Evolutionary conservation across 805 yeast genomes (phyloP).

Genomic region (Wickerhamiella sergipiensis): DNA sequence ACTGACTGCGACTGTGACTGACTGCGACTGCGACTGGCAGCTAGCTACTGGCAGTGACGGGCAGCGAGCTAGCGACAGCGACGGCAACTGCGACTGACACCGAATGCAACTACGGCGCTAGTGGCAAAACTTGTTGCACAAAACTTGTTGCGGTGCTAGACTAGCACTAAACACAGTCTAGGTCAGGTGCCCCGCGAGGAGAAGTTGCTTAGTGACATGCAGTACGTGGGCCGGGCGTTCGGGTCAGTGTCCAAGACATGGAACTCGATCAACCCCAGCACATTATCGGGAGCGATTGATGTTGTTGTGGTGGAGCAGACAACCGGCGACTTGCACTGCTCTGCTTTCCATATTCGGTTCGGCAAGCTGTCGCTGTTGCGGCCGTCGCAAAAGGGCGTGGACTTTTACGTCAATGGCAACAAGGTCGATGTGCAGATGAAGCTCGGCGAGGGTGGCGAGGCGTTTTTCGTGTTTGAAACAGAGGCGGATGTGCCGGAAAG

Average conservation of each 20-base stretch:
- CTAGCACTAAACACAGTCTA: no score
- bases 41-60: no score
- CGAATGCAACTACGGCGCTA: no score
- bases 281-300: slow-evolving; percentile 93
- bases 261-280: slow-evolving; percentile 94
- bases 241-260: slow-evolving; percentile 93
- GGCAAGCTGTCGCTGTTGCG: slow-evolving; percentile 86
- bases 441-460: slow-evolving; percentile 95
- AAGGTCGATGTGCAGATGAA: slow-evolving; percentile 86
- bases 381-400: slow-evolving; percentile 92
- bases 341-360: slow-evolving; percentile 93
- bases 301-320: slow-evolving; percentile 88
- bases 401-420: slow-evolving; percentile 70
- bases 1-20: no score
- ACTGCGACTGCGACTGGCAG: no score
- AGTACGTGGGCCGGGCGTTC: slow-evolving; percentile 90
- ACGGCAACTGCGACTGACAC: no score
- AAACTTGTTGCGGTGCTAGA: no score
- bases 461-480: slow-evolving; percentile 90
- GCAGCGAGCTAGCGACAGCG: no score
- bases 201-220: slow-evolving; percentile 38
- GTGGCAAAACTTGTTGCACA: no score
- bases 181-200: no score
- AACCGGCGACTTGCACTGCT: slow-evolving; percentile 65
- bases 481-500: slow-evolving; percentile 56